Evolutionary conservation across 2,329 filamentous ascomycete genomes (phyloP).

Genomic region (Xylaria sp.): DNA sequence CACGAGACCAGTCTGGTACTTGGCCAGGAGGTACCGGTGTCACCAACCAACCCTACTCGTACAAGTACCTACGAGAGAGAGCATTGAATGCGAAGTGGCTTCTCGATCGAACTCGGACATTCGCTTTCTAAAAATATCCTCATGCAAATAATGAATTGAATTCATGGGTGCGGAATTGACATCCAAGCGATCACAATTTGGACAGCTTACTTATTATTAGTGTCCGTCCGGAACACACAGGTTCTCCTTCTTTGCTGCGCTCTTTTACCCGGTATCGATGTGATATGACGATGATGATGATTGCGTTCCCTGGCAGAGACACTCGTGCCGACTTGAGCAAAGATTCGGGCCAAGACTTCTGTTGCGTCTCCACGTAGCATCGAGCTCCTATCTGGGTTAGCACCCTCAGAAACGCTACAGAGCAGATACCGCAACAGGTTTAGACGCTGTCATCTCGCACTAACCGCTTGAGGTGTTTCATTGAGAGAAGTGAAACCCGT

Average conservation of each 20-base stretch:
- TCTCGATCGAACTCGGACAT: neutral
- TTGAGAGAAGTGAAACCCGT: neutral
- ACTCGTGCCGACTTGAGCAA: neutral
- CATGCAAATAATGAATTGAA: neutral
- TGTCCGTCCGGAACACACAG: neutral
- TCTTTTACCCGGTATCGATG: no score
- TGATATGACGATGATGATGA: no score
- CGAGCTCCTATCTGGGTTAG: neutral
- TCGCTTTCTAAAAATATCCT: neutral
- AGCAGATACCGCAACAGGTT: neutral
- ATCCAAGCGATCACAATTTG: neutral
- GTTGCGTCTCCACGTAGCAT: neutral
- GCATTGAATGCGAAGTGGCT: neutral
- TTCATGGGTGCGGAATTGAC: neutral
- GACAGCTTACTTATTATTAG: neutral
- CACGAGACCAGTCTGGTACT: no score
- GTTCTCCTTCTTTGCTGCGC: no score
- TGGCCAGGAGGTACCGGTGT: no score
- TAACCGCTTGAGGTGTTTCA: neutral
- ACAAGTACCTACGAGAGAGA: neutral
- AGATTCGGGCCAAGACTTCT: neutral
- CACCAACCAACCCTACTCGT: no score
- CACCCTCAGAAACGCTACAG: neutral
- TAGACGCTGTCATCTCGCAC: neutral
- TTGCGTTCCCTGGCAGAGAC: neutral